These are phyloP conservation scores for Larix kaempferi DNA, from an alignment of 75 land plant species.

Conservation along the genomic window DNA sequence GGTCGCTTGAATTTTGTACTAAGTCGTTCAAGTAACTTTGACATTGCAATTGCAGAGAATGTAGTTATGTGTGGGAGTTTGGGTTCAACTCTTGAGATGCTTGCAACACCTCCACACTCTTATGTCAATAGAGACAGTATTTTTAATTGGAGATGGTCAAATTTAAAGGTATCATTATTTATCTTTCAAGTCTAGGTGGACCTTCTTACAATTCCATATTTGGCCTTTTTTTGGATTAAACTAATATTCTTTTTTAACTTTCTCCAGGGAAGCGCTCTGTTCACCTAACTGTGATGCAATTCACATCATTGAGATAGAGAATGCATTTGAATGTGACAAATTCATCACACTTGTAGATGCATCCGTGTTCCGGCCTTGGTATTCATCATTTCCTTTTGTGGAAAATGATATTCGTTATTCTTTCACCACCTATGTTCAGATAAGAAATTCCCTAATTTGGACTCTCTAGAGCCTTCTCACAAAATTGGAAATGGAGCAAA, in stretches of 20 bases:
- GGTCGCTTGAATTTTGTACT: conserved; percentile 93
- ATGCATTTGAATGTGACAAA: conserved; percentile 78
- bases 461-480: conserved; percentile 1
- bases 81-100: conserved; percentile 59
- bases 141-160: conserved; percentile 94
- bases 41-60: conserved; percentile 41
- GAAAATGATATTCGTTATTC: conserved; percentile 72
- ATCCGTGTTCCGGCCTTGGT: too few relatives aligned
- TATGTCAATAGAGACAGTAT: conserved; percentile 71
- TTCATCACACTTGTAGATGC: conserved; percentile 84
- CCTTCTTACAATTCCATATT: neutral
- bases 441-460: conserved; percentile 16
- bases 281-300: conserved; percentile 86
- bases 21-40: conserved; percentile 58
- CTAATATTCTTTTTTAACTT: neutral
- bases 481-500: conserved; percentile 8
- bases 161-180: conserved; percentile 47
- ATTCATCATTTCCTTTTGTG: conserved; percentile 56
- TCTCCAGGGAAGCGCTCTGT: conserved; percentile 73
- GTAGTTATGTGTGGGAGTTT: conserved; percentile 71
- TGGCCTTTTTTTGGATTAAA: neutral
- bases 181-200: neutral
- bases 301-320: conserved; percentile 81
- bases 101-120: conserved; percentile 66
- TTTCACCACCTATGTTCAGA: conserved; percentile 74